These are phyloP conservation scores for Nitzschia putrida DNA, from an alignment of 108 stramenopile species.

Conservation along the genomic window DNA sequence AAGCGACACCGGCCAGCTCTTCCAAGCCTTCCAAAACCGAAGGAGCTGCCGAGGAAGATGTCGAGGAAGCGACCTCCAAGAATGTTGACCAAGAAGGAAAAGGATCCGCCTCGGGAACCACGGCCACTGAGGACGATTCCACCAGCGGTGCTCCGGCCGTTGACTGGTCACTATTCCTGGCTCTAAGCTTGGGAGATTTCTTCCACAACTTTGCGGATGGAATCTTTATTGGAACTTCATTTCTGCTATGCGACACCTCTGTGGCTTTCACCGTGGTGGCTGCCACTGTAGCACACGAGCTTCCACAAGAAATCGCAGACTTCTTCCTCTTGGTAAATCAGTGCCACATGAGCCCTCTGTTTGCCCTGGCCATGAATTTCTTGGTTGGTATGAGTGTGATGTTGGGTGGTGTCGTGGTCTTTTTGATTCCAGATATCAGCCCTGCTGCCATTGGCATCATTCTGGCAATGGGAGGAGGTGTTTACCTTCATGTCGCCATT, in stretches of 20 bases:
- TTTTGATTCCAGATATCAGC: constrained; percentile 42
- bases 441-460: constrained; percentile 56
- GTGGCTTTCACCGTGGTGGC: constrained; percentile 55
- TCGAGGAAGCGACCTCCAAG: constrained; percentile 3
- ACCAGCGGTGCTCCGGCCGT: constrained; percentile 10
- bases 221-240: constrained; percentile 78
- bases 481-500: constrained; percentile 72
- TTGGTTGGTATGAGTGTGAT: constrained; percentile 61
- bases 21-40: not conserved
- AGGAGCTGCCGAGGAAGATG: constrained; percentile 18
- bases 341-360: constrained; percentile 45
- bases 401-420: constrained; percentile 61
- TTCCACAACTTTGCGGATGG: constrained; percentile 88
- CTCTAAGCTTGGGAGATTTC: constrained; percentile 63
- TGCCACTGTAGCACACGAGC: constrained; percentile 75
- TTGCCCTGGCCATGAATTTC: constrained; percentile 71
- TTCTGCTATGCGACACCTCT: constrained; percentile 48
- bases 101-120: not conserved
- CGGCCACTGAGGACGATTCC: constrained; percentile 14
- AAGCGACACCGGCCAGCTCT: not conserved
- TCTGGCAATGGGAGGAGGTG: constrained; percentile 72
- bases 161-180: constrained; percentile 13
- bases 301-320: constrained; percentile 86
- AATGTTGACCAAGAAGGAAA: constrained; percentile 3
- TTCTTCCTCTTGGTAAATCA: constrained; percentile 70